Evolutionary conservation across 1,284 basidiomycete genomes (phyloP).

Genomic region (Microbotryum silenes-acaulis): DNA sequence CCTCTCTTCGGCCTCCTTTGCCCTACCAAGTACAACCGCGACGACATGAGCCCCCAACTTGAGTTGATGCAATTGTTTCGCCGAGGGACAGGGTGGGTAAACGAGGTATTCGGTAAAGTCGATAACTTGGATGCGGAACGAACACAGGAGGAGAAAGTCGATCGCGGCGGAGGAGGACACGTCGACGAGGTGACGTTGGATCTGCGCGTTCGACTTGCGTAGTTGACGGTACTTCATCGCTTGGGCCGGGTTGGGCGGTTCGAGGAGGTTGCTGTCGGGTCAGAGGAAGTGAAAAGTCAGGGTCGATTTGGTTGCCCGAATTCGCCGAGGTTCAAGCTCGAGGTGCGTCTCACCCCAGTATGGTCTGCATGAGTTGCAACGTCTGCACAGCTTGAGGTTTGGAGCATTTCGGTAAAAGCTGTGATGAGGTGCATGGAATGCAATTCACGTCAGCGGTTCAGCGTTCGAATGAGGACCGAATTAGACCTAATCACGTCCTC

Average conservation of each 20-base stretch:
- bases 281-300: neutral
- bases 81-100: constrained; percentile 9
- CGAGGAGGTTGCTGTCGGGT: constrained; percentile 15
- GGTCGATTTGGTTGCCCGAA: neutral
- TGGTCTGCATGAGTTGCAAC: constrained; percentile 13
- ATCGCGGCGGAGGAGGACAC: constrained; percentile 3
- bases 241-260: constrained; percentile 19
- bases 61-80: constrained; percentile 12
- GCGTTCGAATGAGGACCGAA: too few species aligned
- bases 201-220: constrained; percentile 19
- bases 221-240: constrained; percentile 24
- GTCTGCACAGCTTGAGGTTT: constrained; percentile 26
- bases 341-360: neutral
- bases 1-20: constrained; percentile 22
- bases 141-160: constrained; percentile 15
- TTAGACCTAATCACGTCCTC: neutral
- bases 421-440: neutral
- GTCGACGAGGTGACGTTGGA: constrained; percentile 10
- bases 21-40: constrained; percentile 2
- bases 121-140: constrained; percentile 4
- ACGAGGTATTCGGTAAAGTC: constrained; percentile 16
- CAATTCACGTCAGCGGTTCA: neutral
- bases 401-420: constrained; percentile 22
- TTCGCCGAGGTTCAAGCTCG: too few species aligned
- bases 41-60: constrained; percentile 1